phyloP scores from a whole-genome alignment of 2,329 filamentous ascomycete genomes.

The Rutstroemia sp. region DNA sequence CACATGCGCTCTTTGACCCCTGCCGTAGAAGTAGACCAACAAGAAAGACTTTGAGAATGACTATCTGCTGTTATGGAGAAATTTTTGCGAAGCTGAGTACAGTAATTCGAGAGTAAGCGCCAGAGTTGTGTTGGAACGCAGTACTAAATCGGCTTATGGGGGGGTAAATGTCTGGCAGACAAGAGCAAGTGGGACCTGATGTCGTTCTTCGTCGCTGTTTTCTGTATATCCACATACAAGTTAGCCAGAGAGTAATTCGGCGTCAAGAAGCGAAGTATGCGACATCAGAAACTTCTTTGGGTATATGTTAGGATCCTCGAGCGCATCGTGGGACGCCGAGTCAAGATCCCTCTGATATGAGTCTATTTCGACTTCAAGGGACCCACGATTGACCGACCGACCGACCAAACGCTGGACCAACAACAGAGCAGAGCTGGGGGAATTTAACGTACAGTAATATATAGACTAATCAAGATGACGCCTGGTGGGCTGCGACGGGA shows the following conservation, averaged over 20 bases:
- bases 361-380: slow-evolving; percentile 2
- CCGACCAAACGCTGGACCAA: background rate
- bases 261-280: background rate
- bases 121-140: background rate
- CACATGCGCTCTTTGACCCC: background rate
- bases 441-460: no score
- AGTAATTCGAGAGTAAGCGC: slow-evolving; percentile 1
- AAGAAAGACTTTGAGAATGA: background rate
- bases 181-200: background rate
- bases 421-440: background rate
- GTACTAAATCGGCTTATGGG: background rate
- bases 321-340: background rate
- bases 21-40: background rate
- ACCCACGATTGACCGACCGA: background rate
- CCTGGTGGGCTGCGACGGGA: no score
- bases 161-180: background rate
- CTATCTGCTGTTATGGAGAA: background rate
- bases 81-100: background rate
- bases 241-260: background rate
- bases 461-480: no score
- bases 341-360: background rate
- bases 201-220: background rate
- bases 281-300: background rate
- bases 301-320: background rate
- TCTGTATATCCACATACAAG: background rate